phyloP scores from a whole-genome alignment of 2,329 filamentous ascomycete genomes.

The Xylariaceae sp. region DNA sequence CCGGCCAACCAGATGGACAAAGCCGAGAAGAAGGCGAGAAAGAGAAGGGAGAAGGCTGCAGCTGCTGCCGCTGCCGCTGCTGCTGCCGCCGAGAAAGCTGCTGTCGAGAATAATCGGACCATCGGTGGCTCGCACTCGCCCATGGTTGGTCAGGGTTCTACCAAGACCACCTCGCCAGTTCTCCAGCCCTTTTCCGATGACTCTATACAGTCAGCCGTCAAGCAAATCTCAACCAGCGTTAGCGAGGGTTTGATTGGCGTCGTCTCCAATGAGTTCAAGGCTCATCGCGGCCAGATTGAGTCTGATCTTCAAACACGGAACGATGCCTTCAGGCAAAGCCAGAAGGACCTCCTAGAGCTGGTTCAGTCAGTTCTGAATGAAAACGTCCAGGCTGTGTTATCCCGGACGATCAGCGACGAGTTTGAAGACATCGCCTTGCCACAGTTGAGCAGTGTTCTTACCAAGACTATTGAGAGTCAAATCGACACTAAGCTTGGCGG shows the following conservation, averaged over 20 bases:
- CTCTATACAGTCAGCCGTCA: conserved; percentile 46
- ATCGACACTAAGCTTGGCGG: conserved; percentile 61
- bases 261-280: conserved; percentile 45
- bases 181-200: too few species aligned
- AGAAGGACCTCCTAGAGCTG: conserved; percentile 48
- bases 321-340: conserved; percentile 43
- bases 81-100: conserved; percentile 38
- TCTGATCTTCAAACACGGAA: conserved; percentile 55
- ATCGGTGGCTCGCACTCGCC: conserved; percentile 32
- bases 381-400: conserved; percentile 63
- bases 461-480: conserved; percentile 62
- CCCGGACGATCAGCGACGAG: conserved; percentile 66
- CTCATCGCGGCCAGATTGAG: conserved; percentile 54
- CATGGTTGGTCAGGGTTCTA: conserved; percentile 24
- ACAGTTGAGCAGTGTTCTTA: conserved; percentile 59
- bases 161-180: conserved; percentile 27
- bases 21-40: conserved; percentile 24
- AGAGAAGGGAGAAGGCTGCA: conserved; percentile 49
- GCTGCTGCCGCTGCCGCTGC: conserved; percentile 34
- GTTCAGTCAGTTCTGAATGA: conserved; percentile 54
- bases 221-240: conserved; percentile 45
- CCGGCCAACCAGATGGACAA: conserved; percentile 24
- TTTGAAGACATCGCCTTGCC: conserved; percentile 73
- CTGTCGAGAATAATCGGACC: conserved; percentile 28
- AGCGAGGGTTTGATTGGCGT: conserved; percentile 37